Evolutionary conservation across 2,329 filamentous ascomycete species (phyloP), one percentile per base, ranked within the genome.

Genomic region (Pseudogymnoascus sp.): DNA sequence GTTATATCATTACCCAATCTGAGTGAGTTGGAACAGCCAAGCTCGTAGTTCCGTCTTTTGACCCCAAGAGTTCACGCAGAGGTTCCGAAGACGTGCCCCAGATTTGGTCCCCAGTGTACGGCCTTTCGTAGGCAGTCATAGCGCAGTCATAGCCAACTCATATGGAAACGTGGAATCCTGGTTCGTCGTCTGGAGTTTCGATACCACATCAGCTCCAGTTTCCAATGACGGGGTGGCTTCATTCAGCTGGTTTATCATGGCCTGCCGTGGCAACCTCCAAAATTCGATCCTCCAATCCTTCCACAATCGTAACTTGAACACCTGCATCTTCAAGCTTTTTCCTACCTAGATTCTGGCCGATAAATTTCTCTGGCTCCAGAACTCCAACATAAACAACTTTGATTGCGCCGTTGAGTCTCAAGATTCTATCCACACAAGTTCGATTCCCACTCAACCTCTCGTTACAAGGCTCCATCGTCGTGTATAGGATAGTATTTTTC

Each of bases 381-480:
- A 96, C 89, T 0, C 94, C 94, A 29, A 95, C 86, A 67, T 93
- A 95, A 4, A 99, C 91, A 54, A 84, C 88, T 64, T 80, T 82
- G 61, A 97, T 88, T 1, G 63, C 26, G 61, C 35, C 68, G 17
- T 68, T 65, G 17, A 88, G 78, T 6, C 77, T 77, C 40, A 95
- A 75, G 24, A 99, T 89, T 60, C 93, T 80, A 68, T 96, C 84
- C 6, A 90, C 88, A 69, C 94, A 95, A 0, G 89, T 81, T 60
- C 84, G 69, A 69, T 92, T 92, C 3, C 89, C 89, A 68, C 86
- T 90, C 59, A 91, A 76, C 39, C 90, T 80, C 68, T 86, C 79
- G 60, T 83, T 87, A 71, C 90, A 95, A 0, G 90, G 90, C 73
- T 94, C 94, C 79, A 99, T 91, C 0, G 92, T 97, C 0, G 95